Evolutionary conservation across 345 rosid species (phyloP).

Genomic region (Geranium brycei): DNA sequence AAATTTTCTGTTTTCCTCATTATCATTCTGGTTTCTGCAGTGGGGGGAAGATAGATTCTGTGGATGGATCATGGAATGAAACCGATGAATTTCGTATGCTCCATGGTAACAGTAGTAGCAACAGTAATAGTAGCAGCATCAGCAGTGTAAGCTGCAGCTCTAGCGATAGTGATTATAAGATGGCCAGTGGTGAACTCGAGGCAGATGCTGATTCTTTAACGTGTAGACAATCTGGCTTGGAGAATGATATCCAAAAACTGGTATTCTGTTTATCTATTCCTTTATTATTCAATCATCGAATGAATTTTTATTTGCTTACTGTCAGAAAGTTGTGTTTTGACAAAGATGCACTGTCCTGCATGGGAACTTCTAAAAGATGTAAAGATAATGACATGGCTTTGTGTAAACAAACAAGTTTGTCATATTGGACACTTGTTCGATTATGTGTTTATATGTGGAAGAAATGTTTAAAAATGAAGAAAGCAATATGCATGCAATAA

Average conservation of each 20-base stretch:
- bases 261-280: constrained; percentile 29
- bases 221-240: constrained; percentile 81
- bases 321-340: neutral
- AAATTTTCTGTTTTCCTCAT: constrained; percentile 7
- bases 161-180: constrained; percentile 68
- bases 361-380: neutral
- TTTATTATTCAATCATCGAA: neutral
- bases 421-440: neutral
- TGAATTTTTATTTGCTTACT: neutral
- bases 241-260: constrained; percentile 54
- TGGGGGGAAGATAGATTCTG: constrained; percentile 50
- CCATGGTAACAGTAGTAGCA: constrained; percentile 75
- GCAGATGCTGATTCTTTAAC: constrained; percentile 97
- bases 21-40: constrained; percentile 30
- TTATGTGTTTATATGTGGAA: neutral
- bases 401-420: neutral
- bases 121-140: constrained; percentile 85
- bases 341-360: neutral
- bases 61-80: constrained; percentile 56
- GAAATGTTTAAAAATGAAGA: neutral
- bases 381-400: neutral
- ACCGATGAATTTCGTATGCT: constrained; percentile 42
- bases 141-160: constrained; percentile 86
- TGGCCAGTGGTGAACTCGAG: constrained; percentile 74
- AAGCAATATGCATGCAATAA: no score